A percentile compares a stretch with the other conserved stretches of the same genome.
These are phyloP conservation scores for Hanseniaspora sp. DNA, from an alignment of 1,139 yeast species.

Conservation along the genomic window DNA sequence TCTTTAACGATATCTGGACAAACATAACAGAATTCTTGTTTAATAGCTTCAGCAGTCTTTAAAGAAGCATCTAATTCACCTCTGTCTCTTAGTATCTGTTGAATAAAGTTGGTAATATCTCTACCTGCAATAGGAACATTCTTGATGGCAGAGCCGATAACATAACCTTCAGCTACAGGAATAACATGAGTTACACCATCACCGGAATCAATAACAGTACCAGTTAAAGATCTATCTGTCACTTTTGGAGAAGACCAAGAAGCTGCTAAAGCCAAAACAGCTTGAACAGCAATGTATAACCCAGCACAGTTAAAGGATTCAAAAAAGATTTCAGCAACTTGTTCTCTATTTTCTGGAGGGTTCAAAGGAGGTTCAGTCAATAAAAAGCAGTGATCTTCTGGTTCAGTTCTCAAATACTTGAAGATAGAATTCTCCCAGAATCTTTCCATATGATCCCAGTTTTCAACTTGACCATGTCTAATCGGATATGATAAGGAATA, in stretches of 20 bases:
- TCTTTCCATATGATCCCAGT: constrained; percentile 99
- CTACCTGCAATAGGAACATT: constrained; percentile 98
- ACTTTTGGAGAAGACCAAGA: constrained; percentile 98
- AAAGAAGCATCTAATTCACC: constrained; percentile 91
- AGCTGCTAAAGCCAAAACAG: constrained; percentile 95
- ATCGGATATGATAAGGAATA: constrained; percentile 86
- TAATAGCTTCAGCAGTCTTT: constrained; percentile 91
- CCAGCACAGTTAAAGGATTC: constrained; percentile 99
- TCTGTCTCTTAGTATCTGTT: constrained; percentile 85
- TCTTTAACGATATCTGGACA: constrained; percentile 97
- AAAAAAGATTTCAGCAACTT: constrained; percentile 96
- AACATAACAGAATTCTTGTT: constrained; percentile 92
- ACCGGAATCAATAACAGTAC: constrained; percentile 96
- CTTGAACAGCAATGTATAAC: constrained; percentile 94
- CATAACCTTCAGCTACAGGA: constrained; percentile 98
- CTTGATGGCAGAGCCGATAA: constrained; percentile 92
- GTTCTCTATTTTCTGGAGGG: constrained; percentile 97
- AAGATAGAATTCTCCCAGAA: constrained; percentile 97
- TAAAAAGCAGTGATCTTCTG: constrained; percentile 92
- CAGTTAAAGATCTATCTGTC: constrained; percentile 87
- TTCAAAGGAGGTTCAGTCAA: constrained; percentile 96
- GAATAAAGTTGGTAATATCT: constrained; percentile 89
- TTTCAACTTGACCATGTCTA: constrained; percentile 94
- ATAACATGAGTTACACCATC: constrained; percentile 98
- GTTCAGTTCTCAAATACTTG: constrained; percentile 92